phyloP scores from a whole-genome alignment of 2,329 filamentous ascomycete species.

The Curvularia sp. region DNA sequence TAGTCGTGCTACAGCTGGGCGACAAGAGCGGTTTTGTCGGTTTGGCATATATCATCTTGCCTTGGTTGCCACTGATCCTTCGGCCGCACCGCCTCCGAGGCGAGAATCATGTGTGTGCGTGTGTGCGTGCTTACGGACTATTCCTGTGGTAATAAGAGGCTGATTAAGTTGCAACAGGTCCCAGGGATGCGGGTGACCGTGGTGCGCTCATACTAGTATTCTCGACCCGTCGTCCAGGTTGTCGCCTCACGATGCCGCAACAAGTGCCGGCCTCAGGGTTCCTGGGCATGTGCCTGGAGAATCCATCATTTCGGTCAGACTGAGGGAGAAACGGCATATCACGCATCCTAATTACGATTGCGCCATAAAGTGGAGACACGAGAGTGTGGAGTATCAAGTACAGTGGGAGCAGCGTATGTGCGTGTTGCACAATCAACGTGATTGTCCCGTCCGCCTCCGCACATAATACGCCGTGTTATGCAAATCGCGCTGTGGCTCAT shows the following conservation, averaged over 20 bases:
- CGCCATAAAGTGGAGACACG: neutral
- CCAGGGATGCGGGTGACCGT: too few relatives aligned
- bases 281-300: neutral
- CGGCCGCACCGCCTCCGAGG: neutral
- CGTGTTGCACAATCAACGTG: neutral
- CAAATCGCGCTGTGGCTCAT: neutral
- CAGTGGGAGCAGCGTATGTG: neutral
- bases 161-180: neutral
- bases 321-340: neutral
- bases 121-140: too few relatives aligned
- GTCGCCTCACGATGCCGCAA: neutral
- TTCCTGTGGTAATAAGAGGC: neutral
- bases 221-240: neutral
- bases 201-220: neutral
- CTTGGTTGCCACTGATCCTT: neutral
- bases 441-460: neutral
- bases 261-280: neutral
- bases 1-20: neutral
- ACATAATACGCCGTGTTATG: neutral
- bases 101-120: neutral
- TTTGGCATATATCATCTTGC: neutral
- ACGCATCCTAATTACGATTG: neutral
- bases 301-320: neutral
- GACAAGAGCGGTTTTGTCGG: neutral
- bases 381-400: neutral